phyloP scores from a whole-genome alignment of 192 early-diverging fungal genomes.

The Chytriomyces sp. region DNA sequence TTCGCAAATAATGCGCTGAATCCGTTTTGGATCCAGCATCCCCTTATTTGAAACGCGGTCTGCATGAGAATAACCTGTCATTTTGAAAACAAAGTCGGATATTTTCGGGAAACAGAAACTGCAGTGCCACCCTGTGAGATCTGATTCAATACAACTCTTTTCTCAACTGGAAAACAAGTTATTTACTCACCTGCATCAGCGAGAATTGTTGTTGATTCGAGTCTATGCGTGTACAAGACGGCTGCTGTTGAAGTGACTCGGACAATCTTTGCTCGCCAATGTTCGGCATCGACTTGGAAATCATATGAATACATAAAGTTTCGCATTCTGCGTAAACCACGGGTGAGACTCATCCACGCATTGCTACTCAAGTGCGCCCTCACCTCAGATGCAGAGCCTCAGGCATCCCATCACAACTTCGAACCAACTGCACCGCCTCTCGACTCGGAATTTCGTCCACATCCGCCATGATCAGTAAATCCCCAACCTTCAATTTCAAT shows the following conservation, averaged over 20 bases:
- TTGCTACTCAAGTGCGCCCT: not conserved
- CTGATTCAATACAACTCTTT: not conserved
- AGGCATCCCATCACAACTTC: constrained; percentile 54
- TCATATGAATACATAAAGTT: constrained; percentile 68
- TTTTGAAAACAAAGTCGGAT: constrained; percentile 67
- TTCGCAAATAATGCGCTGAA: constrained; percentile 61
- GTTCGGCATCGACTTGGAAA: constrained; percentile 52
- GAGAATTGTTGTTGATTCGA: constrained; percentile 46
- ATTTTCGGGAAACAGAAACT: constrained; percentile 64
- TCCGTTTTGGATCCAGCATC: constrained; percentile 42
- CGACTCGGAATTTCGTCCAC: constrained; percentile 63
- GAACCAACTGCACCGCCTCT: constrained; percentile 52
- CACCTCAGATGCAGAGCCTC: constrained; percentile 48
- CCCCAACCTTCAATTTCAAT: constrained; percentile 40
- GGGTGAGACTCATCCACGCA: not conserved
- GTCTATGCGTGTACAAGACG: constrained; percentile 47
- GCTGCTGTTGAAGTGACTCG: constrained; percentile 33
- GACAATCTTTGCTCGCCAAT: constrained; percentile 56
- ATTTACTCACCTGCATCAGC: constrained; percentile 49
- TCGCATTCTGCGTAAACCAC: constrained; percentile 37
- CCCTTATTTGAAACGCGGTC: constrained; percentile 50
- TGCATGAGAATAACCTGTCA: constrained; percentile 65
- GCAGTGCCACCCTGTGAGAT: constrained; percentile 63
- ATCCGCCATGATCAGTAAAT: constrained; percentile 60
- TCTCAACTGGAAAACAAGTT: not conserved